These are phyloP conservation scores for Leucoagaricus sp. DNA, from an alignment of 1,284 basidiomycete genomes.

Conservation along the genomic window DNA sequence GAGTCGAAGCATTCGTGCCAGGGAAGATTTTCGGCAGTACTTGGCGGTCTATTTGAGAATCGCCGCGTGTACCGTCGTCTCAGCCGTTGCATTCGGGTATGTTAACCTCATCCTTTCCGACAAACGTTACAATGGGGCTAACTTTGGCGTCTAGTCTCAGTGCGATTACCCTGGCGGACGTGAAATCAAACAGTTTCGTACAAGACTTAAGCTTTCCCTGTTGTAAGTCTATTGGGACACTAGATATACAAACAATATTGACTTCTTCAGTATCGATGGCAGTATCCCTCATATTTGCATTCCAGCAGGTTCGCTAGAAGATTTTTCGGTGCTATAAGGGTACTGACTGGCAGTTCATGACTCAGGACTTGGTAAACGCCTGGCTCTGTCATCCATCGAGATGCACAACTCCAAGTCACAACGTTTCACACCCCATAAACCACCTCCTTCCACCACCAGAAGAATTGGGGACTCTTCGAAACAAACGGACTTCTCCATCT, in stretches of 20 bases:
- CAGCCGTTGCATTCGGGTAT: conserved; percentile 5
- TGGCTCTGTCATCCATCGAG: conserved; percentile 4
- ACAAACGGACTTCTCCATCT: not conserved
- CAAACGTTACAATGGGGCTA: not conserved
- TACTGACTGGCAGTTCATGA: not conserved
- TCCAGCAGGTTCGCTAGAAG: not conserved
- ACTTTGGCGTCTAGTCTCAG: not conserved
- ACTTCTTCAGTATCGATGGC: conserved; percentile 7
- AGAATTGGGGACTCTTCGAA: not conserved
- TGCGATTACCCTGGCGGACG: not conserved
- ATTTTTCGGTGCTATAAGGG: too few relatives aligned
- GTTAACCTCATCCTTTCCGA: not conserved
- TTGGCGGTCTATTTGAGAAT: conserved; percentile 13
- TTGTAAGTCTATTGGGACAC: not conserved
- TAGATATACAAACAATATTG: too few relatives aligned
- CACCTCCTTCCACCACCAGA: too few relatives aligned
- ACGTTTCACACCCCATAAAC: not conserved
- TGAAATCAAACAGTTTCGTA: not conserved
- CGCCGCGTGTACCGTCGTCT: conserved; percentile 4
- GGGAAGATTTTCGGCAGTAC: conserved; percentile 8
- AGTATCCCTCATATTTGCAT: conserved; percentile 11
- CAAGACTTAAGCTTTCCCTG: conserved; percentile 11
- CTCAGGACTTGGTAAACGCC: conserved; percentile 1
- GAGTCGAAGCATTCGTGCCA: not conserved
- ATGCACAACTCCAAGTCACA: not conserved